Percentiles rank a stretch among this genome's conserved stretches.
Conservation (phyloP, 2,329 filamentous ascomycete genomes). For the Volutella citrinella region DNA sequence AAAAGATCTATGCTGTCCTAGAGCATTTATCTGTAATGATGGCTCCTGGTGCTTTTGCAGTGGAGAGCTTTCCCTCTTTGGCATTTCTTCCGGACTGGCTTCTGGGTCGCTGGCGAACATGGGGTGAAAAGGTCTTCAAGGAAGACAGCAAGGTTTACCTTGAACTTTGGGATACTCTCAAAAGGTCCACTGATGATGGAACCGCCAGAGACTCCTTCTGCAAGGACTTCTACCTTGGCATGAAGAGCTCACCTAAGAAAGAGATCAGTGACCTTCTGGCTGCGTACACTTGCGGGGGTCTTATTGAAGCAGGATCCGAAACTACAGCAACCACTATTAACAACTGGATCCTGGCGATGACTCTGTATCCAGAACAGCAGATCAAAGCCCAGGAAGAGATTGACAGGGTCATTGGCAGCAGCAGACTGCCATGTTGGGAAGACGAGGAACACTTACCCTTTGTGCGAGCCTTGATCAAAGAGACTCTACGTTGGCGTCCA, state of each 20-base stretch:
- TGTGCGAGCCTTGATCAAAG: slow-evolving; percentile 40
- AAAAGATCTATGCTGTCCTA: slow-evolving; percentile 15
- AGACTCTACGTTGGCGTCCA: slow-evolving; percentile 41
- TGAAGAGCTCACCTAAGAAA: slow-evolving; percentile 11
- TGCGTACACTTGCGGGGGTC: slow-evolving; percentile 13
- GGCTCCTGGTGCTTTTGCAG: slow-evolving; percentile 10
- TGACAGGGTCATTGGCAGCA: slow-evolving; percentile 35
- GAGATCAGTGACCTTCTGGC: slow-evolving; percentile 16
- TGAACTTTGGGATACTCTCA: slow-evolving; percentile 12
- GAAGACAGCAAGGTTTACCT: slow-evolving; percentile 18
- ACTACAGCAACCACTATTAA: slow-evolving; percentile 27
- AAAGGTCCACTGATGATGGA: slow-evolving; percentile 7
- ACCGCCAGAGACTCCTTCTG: slow-evolving; percentile 16
- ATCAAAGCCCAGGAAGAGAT: slow-evolving; percentile 30
- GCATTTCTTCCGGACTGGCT: slow-evolving; percentile 7
- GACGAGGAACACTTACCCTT: slow-evolving; percentile 40
- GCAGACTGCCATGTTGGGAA: slow-evolving; percentile 33
- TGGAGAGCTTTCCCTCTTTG: slow-evolving; percentile 9
- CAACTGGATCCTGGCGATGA: slow-evolving; percentile 45
- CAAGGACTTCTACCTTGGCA: slow-evolving; percentile 16
- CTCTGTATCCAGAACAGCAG: slow-evolving; percentile 33
- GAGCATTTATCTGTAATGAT: slow-evolving; percentile 10
- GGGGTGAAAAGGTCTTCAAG: slow-evolving; percentile 10
- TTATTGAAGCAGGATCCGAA: slow-evolving; percentile 21
- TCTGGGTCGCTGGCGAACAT: slow-evolving; percentile 9